Base-by-base conservation (phyloP, 208 protist species). In the Wallacemonas collosoma region DNA sequence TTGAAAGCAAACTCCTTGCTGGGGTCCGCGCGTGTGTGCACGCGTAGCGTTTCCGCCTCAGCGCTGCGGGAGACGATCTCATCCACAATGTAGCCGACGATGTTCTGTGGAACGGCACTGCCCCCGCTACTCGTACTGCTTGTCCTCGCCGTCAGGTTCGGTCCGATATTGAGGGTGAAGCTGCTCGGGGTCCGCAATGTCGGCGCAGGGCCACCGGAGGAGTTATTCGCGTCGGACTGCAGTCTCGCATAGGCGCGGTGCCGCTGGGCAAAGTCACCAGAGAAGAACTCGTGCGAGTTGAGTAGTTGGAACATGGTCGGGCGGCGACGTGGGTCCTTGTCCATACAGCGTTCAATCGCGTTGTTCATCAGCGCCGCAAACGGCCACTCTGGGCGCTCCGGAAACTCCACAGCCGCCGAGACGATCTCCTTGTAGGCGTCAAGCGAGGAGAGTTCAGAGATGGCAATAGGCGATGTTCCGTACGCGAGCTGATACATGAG, bases 401-500 rank as follows among this genome's bases (percentile, higher is more conserved):
- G 86, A 45, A 89, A 96, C 35, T 71, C 15, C 6, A 86, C 67
- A 47, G 86, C 62, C 43, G 50, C 73, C 26, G 69, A 63, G 41
- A 82, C 53, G 35, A 96, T 60, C 35, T 39, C 55, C 48, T 88
- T 48, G 47, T 73, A 60, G 45, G 89, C 88, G 54, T 90, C 75
- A 17, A 79, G 75, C 71, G 84, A 89, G 55, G 77, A 76, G 45
- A 79, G 81, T 45, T 90, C 82, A 12, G 82, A 86, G 63, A 94
- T 90, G 55, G 81, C 73, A 64, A 93, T 73, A 11, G 87, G 87
- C 6, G 88, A 78, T 7, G 26, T 47, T 15, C 85, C 88, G 72
- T 91, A 96, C 3, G 87, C 88, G 50, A 96, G 81, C 17, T 79
- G 86, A 69, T 94, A 96, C 87, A 96, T 90, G 51, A 96, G 76